phyloP scores from a whole-genome alignment of 345 rosid genomes.

The Lagerstroemia speciosa region DNA sequence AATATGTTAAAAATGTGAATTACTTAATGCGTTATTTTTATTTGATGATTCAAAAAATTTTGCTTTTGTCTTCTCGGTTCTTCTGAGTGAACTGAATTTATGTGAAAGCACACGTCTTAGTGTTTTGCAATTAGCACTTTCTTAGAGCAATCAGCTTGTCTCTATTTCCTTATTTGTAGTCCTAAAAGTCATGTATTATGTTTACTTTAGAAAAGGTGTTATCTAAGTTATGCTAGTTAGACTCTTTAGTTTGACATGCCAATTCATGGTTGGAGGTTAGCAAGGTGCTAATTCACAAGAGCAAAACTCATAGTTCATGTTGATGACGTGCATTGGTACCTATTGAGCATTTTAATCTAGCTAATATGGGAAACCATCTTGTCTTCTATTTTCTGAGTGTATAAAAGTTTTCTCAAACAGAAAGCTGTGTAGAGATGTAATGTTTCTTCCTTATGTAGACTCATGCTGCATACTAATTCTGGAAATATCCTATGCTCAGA shows the following conservation, averaged over 20 bases:
- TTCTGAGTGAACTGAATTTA: not conserved
- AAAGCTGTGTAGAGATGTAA: not conserved
- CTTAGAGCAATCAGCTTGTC: conserved; percentile 1
- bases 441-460: not conserved
- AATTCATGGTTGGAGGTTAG: not conserved
- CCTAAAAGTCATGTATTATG: not conserved
- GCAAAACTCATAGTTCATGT: not conserved
- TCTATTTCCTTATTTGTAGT: not conserved
- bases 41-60: not conserved
- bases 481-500: conserved; percentile 31
- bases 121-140: not conserved
- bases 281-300: not conserved
- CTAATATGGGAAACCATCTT: not conserved
- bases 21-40: not conserved
- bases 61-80: not conserved
- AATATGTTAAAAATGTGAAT: not conserved
- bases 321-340: not conserved
- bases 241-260: not conserved
- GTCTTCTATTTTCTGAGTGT: not conserved
- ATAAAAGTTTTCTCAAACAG: not conserved
- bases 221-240: not conserved
- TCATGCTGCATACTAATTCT: not conserved
- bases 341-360: not conserved
- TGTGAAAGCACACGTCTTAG: not conserved
- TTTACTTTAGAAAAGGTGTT: not conserved